These are phyloP conservation scores for Aureobasidium sp. DNA, from an alignment of 2,329 filamentous ascomycete species.

Conservation along the genomic window DNA sequence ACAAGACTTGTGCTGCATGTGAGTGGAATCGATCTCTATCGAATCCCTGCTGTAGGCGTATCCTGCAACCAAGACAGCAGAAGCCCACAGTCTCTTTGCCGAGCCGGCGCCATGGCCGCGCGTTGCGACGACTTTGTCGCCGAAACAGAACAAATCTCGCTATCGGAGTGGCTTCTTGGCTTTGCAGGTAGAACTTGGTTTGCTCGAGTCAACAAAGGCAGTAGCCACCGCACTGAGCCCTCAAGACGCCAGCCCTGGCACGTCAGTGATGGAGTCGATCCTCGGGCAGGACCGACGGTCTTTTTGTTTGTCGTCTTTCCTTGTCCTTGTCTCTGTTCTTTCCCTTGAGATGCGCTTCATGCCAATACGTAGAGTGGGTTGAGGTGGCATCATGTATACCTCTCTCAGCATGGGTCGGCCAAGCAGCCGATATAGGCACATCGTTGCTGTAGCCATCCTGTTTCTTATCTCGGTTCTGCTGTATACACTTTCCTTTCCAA, in stretches of 20 bases:
- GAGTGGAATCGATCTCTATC: not conserved
- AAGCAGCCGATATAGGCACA: not conserved
- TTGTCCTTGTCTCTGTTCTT: not conserved
- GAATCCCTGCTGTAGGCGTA: not conserved
- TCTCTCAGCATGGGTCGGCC: not conserved
- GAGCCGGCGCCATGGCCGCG: constrained; percentile 8
- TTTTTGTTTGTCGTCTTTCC: not conserved
- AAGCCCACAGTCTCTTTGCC: not conserved
- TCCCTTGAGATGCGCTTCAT: not conserved
- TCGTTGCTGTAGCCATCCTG: not conserved
- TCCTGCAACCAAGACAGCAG: not conserved
- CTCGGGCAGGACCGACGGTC: not conserved
- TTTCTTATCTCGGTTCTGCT: constrained; percentile 6
- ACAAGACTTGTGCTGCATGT: not conserved
- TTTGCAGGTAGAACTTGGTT: not conserved
- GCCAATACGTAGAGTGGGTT: not conserved
- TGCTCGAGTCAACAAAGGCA: not conserved
- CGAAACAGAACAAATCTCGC: constrained; percentile 1
- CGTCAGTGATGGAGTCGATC: not conserved
- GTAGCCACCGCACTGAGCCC: not conserved
- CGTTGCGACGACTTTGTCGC: constrained; percentile 10
- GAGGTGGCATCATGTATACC: constrained; percentile 10
- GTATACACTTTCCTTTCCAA: constrained; percentile 11
- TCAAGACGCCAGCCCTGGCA: constrained; percentile 2
- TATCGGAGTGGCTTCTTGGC: constrained; percentile 11